Base-by-base conservation (phyloP, 2,329 filamentous ascomycete species). In the Penicillium sp. region DNA sequence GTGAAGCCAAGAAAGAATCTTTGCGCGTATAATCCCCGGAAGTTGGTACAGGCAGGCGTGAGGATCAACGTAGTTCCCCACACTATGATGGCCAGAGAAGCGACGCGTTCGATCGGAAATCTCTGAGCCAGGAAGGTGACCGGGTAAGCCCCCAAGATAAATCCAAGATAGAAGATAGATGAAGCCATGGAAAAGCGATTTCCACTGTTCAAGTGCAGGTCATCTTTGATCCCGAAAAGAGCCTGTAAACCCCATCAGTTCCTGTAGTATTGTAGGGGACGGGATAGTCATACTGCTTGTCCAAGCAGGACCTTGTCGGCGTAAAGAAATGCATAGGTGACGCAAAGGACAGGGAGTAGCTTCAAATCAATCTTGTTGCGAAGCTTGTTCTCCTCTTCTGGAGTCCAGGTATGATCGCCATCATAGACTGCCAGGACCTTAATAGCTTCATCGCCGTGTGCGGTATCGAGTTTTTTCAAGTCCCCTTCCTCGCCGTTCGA, bases 1-100 rank as follows among this genome's bases (percentile, higher is more conserved):
- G 85, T 66, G 6, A 84, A 74, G 0, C 84, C 84, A 1, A 85
- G 73, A 46, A 82, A 79, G 72, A 85, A 84, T 4, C 81, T 69
- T 60, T 83, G 78, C 0, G 71, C 77, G 28, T 73, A 75, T 1
- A 80, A 57, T 1, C 68, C 69, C 25, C 62, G 67, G 53, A 73
- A 78, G 22, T 69, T 71, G 5, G 61, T 66, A 57, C 76, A 47
- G 11, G 44, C 44, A 3, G 44, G 44, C 0, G 44, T 47, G 16
- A 25, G 4, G 6, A 47, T 47, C 44, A 47, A 19, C 9, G 44
- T 47, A 5, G 31, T 25, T 6, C 44, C 44, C 44, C 44, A 47
- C 12, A 78, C 1, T 63, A 68, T 3, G 71, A 67, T 0, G 76
- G 79, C 19, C 70, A 58, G 43, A 78, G 75, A 72, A 31, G 76